A percentile compares a stretch with the other conserved stretches of the same genome.
Conservation (phyloP, 73 alveolate species). For the Paramecium octaurelia region DNA sequence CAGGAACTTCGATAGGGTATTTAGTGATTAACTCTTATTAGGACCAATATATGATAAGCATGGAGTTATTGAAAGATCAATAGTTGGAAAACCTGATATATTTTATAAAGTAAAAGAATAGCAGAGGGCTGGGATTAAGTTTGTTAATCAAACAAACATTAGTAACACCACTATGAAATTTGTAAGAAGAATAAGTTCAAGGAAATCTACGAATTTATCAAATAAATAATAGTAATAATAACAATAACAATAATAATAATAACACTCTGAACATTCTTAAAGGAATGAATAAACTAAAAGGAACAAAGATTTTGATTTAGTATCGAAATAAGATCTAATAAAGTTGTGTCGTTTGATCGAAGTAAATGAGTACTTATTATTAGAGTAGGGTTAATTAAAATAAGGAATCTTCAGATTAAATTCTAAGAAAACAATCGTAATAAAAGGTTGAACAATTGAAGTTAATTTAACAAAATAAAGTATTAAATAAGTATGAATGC, state of each 20-base stretch:
- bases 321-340: neutral
- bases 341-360: neutral
- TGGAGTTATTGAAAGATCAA: neutral
- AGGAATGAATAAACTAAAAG: neutral
- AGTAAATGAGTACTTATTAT: neutral
- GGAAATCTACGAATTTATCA: neutral
- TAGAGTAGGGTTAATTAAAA: neutral
- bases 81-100: neutral
- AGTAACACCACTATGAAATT: neutral
- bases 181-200: neutral
- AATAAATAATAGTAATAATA: neutral
- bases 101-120: neutral
- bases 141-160: neutral
- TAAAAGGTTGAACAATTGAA: neutral
- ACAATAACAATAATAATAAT: neutral
- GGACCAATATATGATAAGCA: neutral
- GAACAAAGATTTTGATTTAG: neutral
- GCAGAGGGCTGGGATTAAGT: neutral
- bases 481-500: neutral
- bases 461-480: neutral
- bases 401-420: neutral
- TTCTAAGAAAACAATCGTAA: neutral
- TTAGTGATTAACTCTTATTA: neutral
- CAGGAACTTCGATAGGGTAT: neutral
- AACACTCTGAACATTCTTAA: neutral